phyloP scores from a whole-genome alignment of 495 filamentous ascomycete species.

The Delitschia confertaspora region DNA sequence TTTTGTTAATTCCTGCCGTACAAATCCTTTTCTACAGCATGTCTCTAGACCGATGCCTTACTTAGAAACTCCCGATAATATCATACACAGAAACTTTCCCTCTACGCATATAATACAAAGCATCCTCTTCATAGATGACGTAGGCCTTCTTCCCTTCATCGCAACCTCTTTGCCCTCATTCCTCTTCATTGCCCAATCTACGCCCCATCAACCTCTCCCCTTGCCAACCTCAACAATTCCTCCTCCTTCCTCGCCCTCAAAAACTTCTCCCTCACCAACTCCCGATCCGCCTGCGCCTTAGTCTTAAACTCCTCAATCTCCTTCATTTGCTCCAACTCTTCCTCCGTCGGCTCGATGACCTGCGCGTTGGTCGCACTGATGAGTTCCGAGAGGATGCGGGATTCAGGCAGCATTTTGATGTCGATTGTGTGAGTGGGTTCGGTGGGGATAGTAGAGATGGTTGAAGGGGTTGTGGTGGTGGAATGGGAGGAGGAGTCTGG shows the following conservation, averaged over 20 bases:
- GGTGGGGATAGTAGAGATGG: conserved; percentile 30
- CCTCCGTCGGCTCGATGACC: conserved; percentile 51
- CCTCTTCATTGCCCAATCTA: background rate
- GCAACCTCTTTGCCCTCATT: too few relatives aligned
- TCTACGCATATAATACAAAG: too few relatives aligned
- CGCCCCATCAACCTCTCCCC: conserved; percentile 25
- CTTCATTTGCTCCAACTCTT: conserved; percentile 46
- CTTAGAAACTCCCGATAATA: too few relatives aligned
- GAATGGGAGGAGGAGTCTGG: conserved; percentile 22
- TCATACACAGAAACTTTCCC: too few relatives aligned
- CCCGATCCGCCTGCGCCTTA: conserved; percentile 46
- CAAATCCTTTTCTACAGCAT: too few relatives aligned
- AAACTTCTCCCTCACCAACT: conserved; percentile 51
- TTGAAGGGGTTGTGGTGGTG: conserved; percentile 22
- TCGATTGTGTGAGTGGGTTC: conserved; percentile 46
- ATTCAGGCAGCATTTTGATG: conserved; percentile 52
- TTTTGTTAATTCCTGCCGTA: too few relatives aligned
- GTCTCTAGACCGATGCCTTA: too few relatives aligned
- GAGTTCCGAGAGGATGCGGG: conserved; percentile 60
- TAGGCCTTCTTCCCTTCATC: too few relatives aligned
- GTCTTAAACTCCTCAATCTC: conserved; percentile 51
- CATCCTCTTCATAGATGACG: too few relatives aligned
- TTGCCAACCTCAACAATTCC: conserved; percentile 34
- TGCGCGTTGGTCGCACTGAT: conserved; percentile 59
- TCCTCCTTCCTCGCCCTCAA: conserved; percentile 56